phyloP scores from a whole-genome alignment of 75 land plant genomes.

The Selaginella tamariscina region DNA sequence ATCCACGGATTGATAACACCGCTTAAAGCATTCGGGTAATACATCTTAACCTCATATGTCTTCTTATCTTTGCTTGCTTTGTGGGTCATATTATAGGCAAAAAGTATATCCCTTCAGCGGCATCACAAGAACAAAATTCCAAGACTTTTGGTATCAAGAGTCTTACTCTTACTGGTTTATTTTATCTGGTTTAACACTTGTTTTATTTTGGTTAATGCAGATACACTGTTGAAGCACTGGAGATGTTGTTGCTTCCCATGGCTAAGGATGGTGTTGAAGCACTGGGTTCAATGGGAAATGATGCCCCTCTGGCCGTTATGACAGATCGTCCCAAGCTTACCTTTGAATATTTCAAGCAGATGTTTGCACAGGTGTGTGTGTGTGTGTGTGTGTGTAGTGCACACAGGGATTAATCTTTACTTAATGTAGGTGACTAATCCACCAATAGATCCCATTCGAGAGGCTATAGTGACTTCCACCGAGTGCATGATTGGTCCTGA shows the following conservation, averaged over 20 bases:
- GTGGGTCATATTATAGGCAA: not conserved
- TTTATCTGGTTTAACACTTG: not conserved
- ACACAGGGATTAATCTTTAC: too few species aligned
- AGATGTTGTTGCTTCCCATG: constrained; percentile 95
- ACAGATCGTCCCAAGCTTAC: constrained; percentile 73
- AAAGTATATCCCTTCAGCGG: not conserved
- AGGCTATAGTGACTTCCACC: constrained; percentile 93
- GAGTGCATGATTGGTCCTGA: constrained; percentile 99
- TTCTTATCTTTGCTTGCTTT: constrained; percentile 7
- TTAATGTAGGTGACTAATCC: constrained; percentile 55
- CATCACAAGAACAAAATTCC: not conserved
- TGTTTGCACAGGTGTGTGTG: constrained; percentile 96
- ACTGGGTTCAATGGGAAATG: constrained; percentile 99
- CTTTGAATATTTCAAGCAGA: constrained; percentile 96
- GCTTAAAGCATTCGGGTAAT: constrained; percentile 90
- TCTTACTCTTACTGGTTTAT: not conserved
- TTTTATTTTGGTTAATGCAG: constrained; percentile 28
- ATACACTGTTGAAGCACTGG: constrained; percentile 85
- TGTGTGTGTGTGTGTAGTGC: too few species aligned
- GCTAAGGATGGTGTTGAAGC: constrained; percentile 93
- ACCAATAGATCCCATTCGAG: constrained; percentile 96
- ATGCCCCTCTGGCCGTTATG: constrained; percentile 94
- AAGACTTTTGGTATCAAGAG: constrained; percentile 1
- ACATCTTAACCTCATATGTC: not conserved
- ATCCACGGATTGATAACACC: constrained; percentile 78